Conservation (phyloP, 371 early-diverging fungal species). For the Choanephora cucurbitarum region DNA sequence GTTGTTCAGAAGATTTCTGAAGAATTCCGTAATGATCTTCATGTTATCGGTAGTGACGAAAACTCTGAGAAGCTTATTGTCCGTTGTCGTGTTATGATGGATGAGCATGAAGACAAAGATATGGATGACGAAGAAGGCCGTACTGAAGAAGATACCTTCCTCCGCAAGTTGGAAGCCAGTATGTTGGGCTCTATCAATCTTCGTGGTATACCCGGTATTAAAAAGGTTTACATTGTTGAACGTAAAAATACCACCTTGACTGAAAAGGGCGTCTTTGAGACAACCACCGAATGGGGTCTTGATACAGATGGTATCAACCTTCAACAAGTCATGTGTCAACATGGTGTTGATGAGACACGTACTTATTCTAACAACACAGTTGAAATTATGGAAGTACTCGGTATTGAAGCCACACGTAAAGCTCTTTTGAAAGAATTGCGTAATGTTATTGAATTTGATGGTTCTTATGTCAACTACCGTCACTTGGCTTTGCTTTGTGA, state of each 20-base stretch:
- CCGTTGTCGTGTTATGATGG: slow-evolving; percentile 83
- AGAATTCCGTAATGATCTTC: slow-evolving; percentile 76
- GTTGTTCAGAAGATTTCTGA: slow-evolving; percentile 74
- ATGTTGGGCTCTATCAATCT: slow-evolving; percentile 88
- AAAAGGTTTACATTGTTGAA: slow-evolving; percentile 91
- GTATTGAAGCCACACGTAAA: slow-evolving; percentile 97
- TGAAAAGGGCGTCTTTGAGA: slow-evolving; percentile 69
- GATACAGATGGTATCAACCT: slow-evolving; percentile 99
- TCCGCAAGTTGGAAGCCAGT: slow-evolving; percentile 81
- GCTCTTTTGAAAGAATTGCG: slow-evolving; percentile 94
- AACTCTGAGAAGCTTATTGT: slow-evolving; percentile 90
- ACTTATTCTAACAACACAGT: slow-evolving; percentile 93
- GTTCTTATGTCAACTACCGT: slow-evolving; percentile 99
- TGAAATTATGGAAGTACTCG: slow-evolving; percentile 94
- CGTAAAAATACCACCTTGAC: slow-evolving; percentile 63
- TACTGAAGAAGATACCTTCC: slow-evolving; percentile 88
- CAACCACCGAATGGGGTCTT: slow-evolving; percentile 80
- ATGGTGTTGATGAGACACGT: slow-evolving; percentile 81
- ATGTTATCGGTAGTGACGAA: slow-evolving; percentile 90
- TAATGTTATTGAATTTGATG: slow-evolving; percentile 97
- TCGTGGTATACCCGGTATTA: slow-evolving; percentile 90
- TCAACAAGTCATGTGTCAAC: slow-evolving; percentile 82
- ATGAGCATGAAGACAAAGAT: slow-evolving; percentile 60
- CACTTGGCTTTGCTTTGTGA: slow-evolving; percentile 97
- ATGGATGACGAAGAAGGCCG: slow-evolving; percentile 68